phyloP scores from a whole-genome alignment of 1,139 yeast genomes.

The Taiozyma sp. region DNA sequence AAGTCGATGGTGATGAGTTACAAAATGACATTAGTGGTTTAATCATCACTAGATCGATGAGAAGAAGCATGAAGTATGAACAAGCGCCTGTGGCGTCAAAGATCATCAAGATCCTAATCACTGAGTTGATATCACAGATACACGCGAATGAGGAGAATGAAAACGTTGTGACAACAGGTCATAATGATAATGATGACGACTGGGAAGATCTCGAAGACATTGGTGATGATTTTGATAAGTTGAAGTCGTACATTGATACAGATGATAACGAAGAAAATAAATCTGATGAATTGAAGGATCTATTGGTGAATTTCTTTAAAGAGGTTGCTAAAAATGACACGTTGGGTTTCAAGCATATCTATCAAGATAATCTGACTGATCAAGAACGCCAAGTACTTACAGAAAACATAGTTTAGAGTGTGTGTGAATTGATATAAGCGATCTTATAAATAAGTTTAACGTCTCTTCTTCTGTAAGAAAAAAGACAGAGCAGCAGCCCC shows the following conservation, averaged over 20 bases:
- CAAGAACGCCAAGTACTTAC: conserved; percentile 54
- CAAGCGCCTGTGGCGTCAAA: conserved; percentile 67
- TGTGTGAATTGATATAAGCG: conserved; percentile 7
- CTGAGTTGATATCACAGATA: conserved; percentile 63
- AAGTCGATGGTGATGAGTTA: conserved; percentile 66
- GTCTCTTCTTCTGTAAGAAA: conserved; percentile 30
- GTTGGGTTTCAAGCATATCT: conserved; percentile 51
- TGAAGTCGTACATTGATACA: conserved; percentile 16
- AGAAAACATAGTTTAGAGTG: conserved; percentile 32
- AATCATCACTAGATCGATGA: conserved; percentile 82
- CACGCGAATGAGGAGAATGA: conserved; percentile 23
- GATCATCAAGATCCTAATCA: conserved; percentile 63
- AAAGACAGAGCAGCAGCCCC: conserved; percentile 72
- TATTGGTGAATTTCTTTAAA: conserved; percentile 59
- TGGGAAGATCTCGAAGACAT: conserved; percentile 82
- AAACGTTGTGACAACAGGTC: conserved; percentile 18
- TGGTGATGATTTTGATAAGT: conserved; percentile 23
- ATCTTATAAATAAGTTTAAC: background rate
- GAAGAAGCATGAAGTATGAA: conserved; percentile 57
- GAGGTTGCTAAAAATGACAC: conserved; percentile 52
- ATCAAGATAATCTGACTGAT: conserved; percentile 42
- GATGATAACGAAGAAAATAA: conserved; percentile 24
- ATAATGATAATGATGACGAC: conserved; percentile 44
- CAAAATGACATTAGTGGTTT: conserved; percentile 46
- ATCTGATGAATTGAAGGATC: conserved; percentile 33